A percentile compares a stretch with the other conserved stretches of the same genome.
Evolutionary conservation across 306 rosid species (phyloP).

Genomic region (Prunus dulcis): DNA sequence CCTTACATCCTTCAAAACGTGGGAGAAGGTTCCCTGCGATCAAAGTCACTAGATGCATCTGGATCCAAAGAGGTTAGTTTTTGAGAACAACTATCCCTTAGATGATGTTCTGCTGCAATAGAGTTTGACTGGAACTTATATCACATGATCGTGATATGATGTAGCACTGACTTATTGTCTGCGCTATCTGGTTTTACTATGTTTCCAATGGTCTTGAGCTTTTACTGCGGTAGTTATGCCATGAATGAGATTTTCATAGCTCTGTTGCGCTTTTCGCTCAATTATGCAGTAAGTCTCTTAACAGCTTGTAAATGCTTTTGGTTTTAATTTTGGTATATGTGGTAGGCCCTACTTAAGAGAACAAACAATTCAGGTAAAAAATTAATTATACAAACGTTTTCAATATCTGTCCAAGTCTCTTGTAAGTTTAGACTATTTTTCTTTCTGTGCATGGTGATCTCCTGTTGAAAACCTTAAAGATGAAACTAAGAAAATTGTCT

Average conservation of each 20-base stretch:
- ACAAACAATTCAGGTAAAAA: not conserved
- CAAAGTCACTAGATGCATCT: conserved; percentile 48
- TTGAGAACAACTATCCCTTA: conserved; percentile 1
- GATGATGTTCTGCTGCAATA: not conserved
- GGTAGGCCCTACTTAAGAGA: too few relatives aligned
- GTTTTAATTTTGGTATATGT: too few relatives aligned
- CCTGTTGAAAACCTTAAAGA: conserved; percentile 14
- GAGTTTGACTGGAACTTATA: too few relatives aligned
- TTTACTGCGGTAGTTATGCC: too few relatives aligned
- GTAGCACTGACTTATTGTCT: too few relatives aligned
- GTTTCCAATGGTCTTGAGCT: too few relatives aligned
- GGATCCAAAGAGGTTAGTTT: conserved; percentile 71
- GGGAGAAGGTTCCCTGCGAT: conserved; percentile 69
- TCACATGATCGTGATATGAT: too few relatives aligned
- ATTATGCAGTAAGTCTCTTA: too few relatives aligned
- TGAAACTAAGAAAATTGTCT: conserved; percentile 6
- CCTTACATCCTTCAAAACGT: conserved; percentile 84
- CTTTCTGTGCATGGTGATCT: not conserved
- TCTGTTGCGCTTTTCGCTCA: too few relatives aligned
- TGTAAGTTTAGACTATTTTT: not conserved
- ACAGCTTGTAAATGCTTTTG: too few relatives aligned
- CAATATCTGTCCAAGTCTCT: not conserved
- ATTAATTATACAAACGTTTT: not conserved
- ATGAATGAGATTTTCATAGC: too few relatives aligned
- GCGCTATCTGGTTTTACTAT: too few relatives aligned